Percentiles rank a stretch among this genome's conserved stretches.
Evolutionary conservation across 2,329 filamentous ascomycete genomes (phyloP).

Genomic region (Neospermospora avenae): DNA sequence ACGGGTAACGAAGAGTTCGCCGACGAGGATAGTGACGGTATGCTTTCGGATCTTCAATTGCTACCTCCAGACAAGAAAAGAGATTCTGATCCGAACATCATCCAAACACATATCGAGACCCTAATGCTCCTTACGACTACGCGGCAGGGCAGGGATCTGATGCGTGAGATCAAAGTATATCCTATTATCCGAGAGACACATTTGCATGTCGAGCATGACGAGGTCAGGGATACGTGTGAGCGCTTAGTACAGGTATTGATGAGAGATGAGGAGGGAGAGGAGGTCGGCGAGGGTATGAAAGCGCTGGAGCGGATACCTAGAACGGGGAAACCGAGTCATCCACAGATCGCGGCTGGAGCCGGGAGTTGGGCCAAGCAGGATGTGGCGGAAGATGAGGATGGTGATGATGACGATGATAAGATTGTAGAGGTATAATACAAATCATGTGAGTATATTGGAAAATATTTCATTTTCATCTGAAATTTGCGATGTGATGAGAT

Average conservation of each 20-base stretch:
- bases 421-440: slow-evolving; percentile 33
- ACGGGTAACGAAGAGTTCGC: slow-evolving; percentile 85
- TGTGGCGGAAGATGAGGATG: slow-evolving; percentile 27
- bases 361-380: slow-evolving; percentile 22
- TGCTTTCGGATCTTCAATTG: slow-evolving; percentile 88
- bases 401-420: slow-evolving; percentile 34
- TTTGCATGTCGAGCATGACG: slow-evolving; percentile 71
- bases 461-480: too few species aligned
- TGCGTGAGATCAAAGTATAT: slow-evolving; percentile 80
- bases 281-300: slow-evolving; percentile 31
- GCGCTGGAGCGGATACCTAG: slow-evolving; percentile 21
- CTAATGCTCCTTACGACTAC: slow-evolving; percentile 80
- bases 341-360: slow-evolving; percentile 6
- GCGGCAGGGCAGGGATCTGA: slow-evolving; percentile 65
- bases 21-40: slow-evolving; percentile 79
- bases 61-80: slow-evolving; percentile 85
- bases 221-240: slow-evolving; percentile 80
- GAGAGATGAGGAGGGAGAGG: slow-evolving; percentile 35
- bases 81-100: slow-evolving; percentile 71
- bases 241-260: slow-evolving; percentile 70
- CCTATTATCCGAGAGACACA: slow-evolving; percentile 87
- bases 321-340: slow-evolving; percentile 6
- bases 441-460: too few species aligned
- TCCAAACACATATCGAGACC: slow-evolving; percentile 87
- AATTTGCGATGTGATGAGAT: too few species aligned